These are phyloP conservation scores for Apiospora marii DNA, from an alignment of 2,329 filamentous ascomycete genomes.

Conservation along the genomic window DNA sequence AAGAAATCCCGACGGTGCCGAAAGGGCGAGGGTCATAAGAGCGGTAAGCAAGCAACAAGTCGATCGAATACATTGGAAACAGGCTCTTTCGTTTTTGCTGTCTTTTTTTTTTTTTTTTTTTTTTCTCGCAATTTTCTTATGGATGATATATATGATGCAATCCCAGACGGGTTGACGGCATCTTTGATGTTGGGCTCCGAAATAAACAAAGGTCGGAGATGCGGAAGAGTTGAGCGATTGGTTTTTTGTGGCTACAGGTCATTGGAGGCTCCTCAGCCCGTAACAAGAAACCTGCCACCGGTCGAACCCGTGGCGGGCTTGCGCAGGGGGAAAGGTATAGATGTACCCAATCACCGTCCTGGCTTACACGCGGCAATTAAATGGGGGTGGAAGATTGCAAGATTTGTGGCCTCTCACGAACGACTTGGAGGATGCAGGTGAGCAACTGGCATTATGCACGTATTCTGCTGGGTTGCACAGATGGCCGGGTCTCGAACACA, in stretches of 20 bases:
- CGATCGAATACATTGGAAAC: background rate
- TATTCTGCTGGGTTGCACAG: background rate
- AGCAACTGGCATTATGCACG: background rate
- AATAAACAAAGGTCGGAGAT: conserved; percentile 1
- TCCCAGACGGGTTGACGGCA: background rate
- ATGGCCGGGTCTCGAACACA: conserved; percentile 3
- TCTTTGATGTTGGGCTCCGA: background rate
- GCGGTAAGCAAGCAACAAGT: background rate
- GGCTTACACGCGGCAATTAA: background rate
- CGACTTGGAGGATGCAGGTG: background rate
- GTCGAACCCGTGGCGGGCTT: background rate
- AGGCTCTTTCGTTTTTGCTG: background rate
- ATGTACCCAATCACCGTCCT: background rate
- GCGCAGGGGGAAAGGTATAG: background rate
- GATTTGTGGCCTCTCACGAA: background rate
- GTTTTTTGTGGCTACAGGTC: background rate
- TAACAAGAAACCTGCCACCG: background rate
- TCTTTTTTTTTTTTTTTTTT: background rate
- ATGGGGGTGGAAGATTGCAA: background rate
- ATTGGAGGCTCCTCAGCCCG: conserved; percentile 7
- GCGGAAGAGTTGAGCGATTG: background rate
- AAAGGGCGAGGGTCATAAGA: background rate
- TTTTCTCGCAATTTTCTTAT: background rate
- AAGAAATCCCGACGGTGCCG: background rate
- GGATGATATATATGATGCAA: background rate